These are phyloP conservation scores for Verruconis gallopava DNA, from an alignment of 2,329 filamentous ascomycete species.

Conservation along the genomic window DNA sequence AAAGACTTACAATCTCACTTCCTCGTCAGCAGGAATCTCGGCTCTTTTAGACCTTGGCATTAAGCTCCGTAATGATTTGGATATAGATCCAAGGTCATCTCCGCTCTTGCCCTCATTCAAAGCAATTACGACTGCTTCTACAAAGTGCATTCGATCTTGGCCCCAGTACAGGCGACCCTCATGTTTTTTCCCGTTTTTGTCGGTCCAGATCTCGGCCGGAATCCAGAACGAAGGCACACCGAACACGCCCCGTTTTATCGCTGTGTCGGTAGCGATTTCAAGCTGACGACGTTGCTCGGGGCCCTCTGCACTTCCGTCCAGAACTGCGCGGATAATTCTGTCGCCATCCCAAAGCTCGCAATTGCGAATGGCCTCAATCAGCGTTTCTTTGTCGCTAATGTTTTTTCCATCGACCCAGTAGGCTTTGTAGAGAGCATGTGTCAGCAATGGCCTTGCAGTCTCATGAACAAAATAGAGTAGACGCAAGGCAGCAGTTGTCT, in stretches of 20 bases:
- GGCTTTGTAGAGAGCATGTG: conserved; percentile 18
- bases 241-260: conserved; percentile 22
- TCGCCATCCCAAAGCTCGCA: conserved; percentile 15
- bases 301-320: conserved; percentile 13
- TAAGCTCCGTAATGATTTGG: conserved; percentile 14
- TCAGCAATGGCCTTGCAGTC: conserved; percentile 15
- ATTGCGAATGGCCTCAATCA: conserved; percentile 18
- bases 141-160: conserved; percentile 25
- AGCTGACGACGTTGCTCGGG: conserved; percentile 16
- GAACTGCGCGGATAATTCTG: conserved; percentile 6
- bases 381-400: conserved; percentile 15
- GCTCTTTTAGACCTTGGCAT: conserved; percentile 13
- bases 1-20: conserved; percentile 14
- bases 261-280: conserved; percentile 17
- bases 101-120: conserved; percentile 6
- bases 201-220: conserved; percentile 10
- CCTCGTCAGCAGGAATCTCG: background rate
- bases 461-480: conserved; percentile 16
- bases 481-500: conserved; percentile 21
- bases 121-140: conserved; percentile 19
- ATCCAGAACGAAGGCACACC: conserved; percentile 25
- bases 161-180: conserved; percentile 21
- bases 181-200: conserved; percentile 11
- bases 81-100: conserved; percentile 11
- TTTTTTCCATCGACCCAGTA: conserved; percentile 23